Base-by-base conservation (phyloP, 2,329 filamentous ascomycete genomes). In the Fusarium tupiense region DNA sequence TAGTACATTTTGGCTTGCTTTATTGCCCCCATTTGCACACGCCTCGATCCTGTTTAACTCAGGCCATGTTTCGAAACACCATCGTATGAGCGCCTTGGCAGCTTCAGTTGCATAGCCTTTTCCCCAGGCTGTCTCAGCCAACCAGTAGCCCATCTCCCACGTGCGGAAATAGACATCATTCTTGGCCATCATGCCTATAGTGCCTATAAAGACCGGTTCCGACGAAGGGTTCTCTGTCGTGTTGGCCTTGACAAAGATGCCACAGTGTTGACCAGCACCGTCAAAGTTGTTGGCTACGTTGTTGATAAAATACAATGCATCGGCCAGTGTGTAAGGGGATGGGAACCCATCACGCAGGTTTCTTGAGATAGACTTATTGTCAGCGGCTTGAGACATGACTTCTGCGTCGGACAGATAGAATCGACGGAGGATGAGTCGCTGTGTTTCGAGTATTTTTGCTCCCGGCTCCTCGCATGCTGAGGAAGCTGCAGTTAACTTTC, bases 121-220 rank as follows among this genome's bases (percentile, higher is more conserved):
- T 2, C 87, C 85, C 87, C 87, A 87, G 54, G 81, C 78, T 17
- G 78, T 72, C 43, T 79, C 80, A 2, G 81, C 83, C 31, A 87
- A 44, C 83, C 84, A 88, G 80, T 89, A 89, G 9, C 87, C 88
- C 2, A 89, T 12, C 79, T 88, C 86, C 76, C 83, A 82, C 8
- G 83, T 85, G 54, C 82, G 81, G 71, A 81, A 82, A 66, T 86
- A 81, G 73, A 85, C 79, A 61, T 86, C 84, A 20, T 72, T 70
- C 17, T 77, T 64, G 8, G 80, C 71, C 47, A 79, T 80, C 47
- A 87, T 74, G 43, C 86, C 84, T 19, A 88, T 79, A 64, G 77
- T 78, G 54, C 88, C 88, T 14, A 84, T 77, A 58, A 83, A 80
- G 14, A 80, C 57, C 5, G 75, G 69, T 33, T 73, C 70, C 2